phyloP scores from a whole-genome alignment of 805 yeast genomes.

The Candida ipomoeae region DNA sequence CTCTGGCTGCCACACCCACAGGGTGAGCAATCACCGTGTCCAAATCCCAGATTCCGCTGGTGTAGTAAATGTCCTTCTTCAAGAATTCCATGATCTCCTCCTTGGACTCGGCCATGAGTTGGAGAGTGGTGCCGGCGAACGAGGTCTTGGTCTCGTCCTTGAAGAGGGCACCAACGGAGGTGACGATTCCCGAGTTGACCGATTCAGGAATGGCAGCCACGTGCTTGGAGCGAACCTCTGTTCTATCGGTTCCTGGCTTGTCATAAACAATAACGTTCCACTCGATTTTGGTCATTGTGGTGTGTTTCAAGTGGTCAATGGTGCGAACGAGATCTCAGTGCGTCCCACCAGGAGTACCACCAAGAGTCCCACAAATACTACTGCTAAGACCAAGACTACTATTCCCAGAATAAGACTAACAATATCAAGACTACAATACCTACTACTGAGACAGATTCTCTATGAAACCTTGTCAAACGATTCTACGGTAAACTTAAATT shows the following conservation, averaged over 20 bases:
- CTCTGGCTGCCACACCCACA: slow-evolving; percentile 32
- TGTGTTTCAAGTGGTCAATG: background rate
- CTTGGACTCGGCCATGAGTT: slow-evolving; percentile 57
- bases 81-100: slow-evolving; percentile 64
- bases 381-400: background rate
- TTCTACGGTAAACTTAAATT: background rate
- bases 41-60: slow-evolving; percentile 73
- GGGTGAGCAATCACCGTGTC: slow-evolving; percentile 59
- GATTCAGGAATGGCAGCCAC: slow-evolving; percentile 42
- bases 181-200: slow-evolving; percentile 39
- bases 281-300: slow-evolving; percentile 19
- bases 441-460: background rate
- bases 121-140: slow-evolving; percentile 68
- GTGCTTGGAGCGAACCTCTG: slow-evolving; percentile 50
- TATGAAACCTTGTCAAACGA: background rate
- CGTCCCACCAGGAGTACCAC: background rate
- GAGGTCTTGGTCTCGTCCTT: slow-evolving; percentile 42
- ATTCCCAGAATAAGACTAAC: background rate
- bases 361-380: too few relatives aligned
- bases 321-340: background rate
- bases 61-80: slow-evolving; percentile 58
- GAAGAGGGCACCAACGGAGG: slow-evolving; percentile 49
- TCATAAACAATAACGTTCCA: slow-evolving; percentile 63
- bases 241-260: slow-evolving; percentile 59
- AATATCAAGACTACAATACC: background rate